A percentile compares a stretch with the other conserved stretches of the same genome.
Evolutionary conservation across 2,329 filamentous ascomycete species (phyloP).

Genomic region (Penicillium sp.): DNA sequence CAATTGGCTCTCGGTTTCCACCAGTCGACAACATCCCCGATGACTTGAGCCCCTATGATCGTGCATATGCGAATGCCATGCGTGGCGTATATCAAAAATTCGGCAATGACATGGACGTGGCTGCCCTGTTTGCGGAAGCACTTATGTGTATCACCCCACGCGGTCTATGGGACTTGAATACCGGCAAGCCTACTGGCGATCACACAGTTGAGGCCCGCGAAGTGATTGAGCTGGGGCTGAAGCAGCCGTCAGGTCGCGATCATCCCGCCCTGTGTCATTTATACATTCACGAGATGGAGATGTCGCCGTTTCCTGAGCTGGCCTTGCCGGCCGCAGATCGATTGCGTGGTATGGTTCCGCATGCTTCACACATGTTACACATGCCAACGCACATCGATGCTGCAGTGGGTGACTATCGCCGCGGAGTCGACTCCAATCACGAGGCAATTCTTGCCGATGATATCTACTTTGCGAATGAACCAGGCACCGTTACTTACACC

Average conservation of each 20-base stretch:
- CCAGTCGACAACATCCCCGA: conserved; percentile 43
- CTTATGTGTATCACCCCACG: conserved; percentile 66
- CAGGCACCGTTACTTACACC: conserved; percentile 19
- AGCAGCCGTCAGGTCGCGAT: conserved; percentile 44
- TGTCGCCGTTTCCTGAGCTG: conserved; percentile 65
- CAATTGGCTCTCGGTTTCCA: conserved; percentile 63
- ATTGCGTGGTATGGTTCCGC: conserved; percentile 64
- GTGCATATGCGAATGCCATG: conserved; percentile 63
- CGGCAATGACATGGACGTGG: conserved; percentile 59
- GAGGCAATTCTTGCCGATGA: conserved; percentile 67
- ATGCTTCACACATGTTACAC: conserved; percentile 69
- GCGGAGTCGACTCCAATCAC: conserved; percentile 65
- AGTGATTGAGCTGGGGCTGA: conserved; percentile 59
- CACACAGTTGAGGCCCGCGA: conserved; percentile 58
- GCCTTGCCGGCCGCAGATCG: conserved; percentile 62
- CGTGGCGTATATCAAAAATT: conserved; percentile 52
- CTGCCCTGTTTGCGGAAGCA: conserved; percentile 62
- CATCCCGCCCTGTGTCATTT: conserved; percentile 73
- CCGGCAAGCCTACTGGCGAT: conserved; percentile 57
- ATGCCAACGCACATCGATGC: conserved; percentile 78
- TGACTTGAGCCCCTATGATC: conserved; percentile 56
- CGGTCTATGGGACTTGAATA: conserved; percentile 61
- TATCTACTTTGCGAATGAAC: conserved; percentile 56
- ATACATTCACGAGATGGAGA: conserved; percentile 76
- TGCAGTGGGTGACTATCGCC: conserved; percentile 69